Evolutionary conservation across 2,329 filamentous ascomycete species (phyloP), one percentile per base, ranked within the genome.

Genomic region (Macrophomina pseudophaseolina): DNA sequence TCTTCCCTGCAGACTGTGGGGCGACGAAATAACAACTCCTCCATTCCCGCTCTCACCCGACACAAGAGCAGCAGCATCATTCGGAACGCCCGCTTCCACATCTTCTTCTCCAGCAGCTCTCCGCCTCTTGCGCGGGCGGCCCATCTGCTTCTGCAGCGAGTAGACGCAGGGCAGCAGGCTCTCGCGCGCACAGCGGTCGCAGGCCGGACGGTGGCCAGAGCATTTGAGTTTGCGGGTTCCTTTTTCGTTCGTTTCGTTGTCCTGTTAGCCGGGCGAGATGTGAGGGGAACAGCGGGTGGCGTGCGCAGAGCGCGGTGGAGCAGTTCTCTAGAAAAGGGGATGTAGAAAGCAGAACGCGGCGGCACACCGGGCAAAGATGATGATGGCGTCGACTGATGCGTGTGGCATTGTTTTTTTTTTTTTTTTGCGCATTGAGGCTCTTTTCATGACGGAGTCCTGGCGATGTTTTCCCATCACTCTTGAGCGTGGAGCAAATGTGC

Each of bases 201-300:
- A 85, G 48, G 64, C 68, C 3, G 80, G 80, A n/a, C 71, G 72
- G 18, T 80, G 76, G 33, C 82, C 80, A 1, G 78, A 79, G 71
- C 83, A 85, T 72, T 83, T 84, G 52, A 85, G 70, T 71, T 85
- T 85, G 67, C 82, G 79, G 16, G 74, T 74, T 63, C 82, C 81
- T 84, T 33, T 16, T 48, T 28, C 11, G 1, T 32, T 48, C 35
- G 18, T 35, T 14, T 30, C 7, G 6, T 54, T 54, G 3, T 40
- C 12, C 2, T 40, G n/a, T 40, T 12, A 35, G 33, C 38, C 16
- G 5, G 23, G 23, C 23, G 23, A 1, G 23, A 23, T 23, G 23
- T 3, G 23, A 23, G 23, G 23, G 23, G 23, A 3, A 23, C 23
- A 3, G 23, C 23, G 23, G 23, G 23, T 23, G 23, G 23, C 23